Percentiles rank a stretch among this genome's conserved stretches.
phyloP scores from a whole-genome alignment of 2,329 filamentous ascomycete genomes.

The Talaromyces islandicus region DNA sequence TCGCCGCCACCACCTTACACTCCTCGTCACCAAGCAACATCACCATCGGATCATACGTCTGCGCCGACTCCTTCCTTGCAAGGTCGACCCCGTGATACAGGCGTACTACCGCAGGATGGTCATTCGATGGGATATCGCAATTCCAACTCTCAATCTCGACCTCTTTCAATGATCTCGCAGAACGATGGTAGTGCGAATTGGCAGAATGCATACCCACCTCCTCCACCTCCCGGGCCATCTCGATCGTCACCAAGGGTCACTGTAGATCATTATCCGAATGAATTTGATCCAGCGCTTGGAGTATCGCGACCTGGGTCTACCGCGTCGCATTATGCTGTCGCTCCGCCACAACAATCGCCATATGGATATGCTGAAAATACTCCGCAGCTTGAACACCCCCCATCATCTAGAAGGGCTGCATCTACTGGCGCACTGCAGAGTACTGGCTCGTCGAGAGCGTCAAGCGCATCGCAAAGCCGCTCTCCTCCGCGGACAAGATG shows the following conservation, averaged over 20 bases:
- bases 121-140: conserved; percentile 7
- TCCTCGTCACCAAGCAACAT: conserved; percentile 23
- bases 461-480: conserved; percentile 27
- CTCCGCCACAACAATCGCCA: conserved; percentile 12
- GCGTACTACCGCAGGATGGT: conserved; percentile 14
- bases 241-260: conserved; percentile 30
- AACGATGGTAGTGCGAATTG: conserved; percentile 19
- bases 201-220: conserved; percentile 29
- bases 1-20: conserved; percentile 36
- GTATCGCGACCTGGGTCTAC: conserved; percentile 1
- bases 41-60: conserved; percentile 10
- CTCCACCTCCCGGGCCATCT: conserved; percentile 23
- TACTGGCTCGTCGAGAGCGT: conserved; percentile 25
- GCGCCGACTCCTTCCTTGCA: conserved; percentile 17
- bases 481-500: conserved; percentile 31
- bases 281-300: conserved; percentile 7
- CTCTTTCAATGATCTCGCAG: conserved; percentile 25
- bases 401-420: conserved; percentile 38
- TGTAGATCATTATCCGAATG: conserved; percentile 19
- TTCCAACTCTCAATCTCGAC: conserved; percentile 18
- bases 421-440: conserved; percentile 39
- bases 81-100: conserved; percentile 3
- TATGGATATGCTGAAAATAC: conserved; percentile 12
- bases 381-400: conserved; percentile 24
- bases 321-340: background rate